A percentile compares a stretch with the other conserved stretches of the same genome.
phyloP scores from a whole-genome alignment of 2,329 filamentous ascomycete species.

The Exophiala xenobiotica region DNA sequence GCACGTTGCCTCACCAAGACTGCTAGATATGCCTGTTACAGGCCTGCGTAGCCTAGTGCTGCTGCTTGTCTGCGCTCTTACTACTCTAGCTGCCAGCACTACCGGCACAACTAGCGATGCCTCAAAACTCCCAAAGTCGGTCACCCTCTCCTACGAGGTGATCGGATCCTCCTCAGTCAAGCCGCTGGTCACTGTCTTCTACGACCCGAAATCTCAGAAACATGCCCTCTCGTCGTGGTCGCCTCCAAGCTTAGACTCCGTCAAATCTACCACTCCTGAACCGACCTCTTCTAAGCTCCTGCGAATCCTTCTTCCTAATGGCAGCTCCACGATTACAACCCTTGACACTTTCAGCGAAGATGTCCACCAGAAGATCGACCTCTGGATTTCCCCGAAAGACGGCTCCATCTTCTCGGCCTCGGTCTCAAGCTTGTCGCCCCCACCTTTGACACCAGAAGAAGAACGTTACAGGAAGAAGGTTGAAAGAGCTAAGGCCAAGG shows the following conservation, averaged over 20 bases:
- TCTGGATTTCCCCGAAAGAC: slow-evolving; percentile 42
- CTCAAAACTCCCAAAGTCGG: slow-evolving; percentile 23
- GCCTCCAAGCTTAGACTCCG: slow-evolving; percentile 32
- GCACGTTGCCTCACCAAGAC: too few species aligned
- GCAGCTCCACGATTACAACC: slow-evolving; percentile 42
- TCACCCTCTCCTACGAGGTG: slow-evolving; percentile 30
- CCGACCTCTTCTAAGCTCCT: slow-evolving; percentile 55
- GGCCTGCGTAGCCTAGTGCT: slow-evolving; percentile 12
- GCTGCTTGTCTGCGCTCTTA: slow-evolving; percentile 12
- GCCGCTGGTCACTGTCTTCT: slow-evolving; percentile 42
- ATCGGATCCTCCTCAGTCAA: slow-evolving; percentile 25
- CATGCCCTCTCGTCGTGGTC: slow-evolving; percentile 41
- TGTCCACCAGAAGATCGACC: slow-evolving; percentile 37
- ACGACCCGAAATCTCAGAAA: slow-evolving; percentile 40
- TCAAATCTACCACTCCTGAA: slow-evolving; percentile 33
- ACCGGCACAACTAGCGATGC: slow-evolving; percentile 7
- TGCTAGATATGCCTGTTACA: slow-evolving; percentile 2
- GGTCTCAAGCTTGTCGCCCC: slow-evolving; percentile 24
- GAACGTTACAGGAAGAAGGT: slow-evolving; percentile 28
- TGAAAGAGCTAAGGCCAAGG: slow-evolving; percentile 26
- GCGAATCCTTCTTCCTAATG: slow-evolving; percentile 37
- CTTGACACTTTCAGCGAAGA: slow-evolving; percentile 35
- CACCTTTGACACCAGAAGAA: slow-evolving; percentile 22
- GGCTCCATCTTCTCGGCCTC: slow-evolving; percentile 43
- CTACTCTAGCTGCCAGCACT: slow-evolving; percentile 7